Percentiles rank a stretch among this genome's conserved stretches.
phyloP scores from a whole-genome alignment of 1,284 basidiomycete species.

The Pseudozyma hubeiensis region DNA sequence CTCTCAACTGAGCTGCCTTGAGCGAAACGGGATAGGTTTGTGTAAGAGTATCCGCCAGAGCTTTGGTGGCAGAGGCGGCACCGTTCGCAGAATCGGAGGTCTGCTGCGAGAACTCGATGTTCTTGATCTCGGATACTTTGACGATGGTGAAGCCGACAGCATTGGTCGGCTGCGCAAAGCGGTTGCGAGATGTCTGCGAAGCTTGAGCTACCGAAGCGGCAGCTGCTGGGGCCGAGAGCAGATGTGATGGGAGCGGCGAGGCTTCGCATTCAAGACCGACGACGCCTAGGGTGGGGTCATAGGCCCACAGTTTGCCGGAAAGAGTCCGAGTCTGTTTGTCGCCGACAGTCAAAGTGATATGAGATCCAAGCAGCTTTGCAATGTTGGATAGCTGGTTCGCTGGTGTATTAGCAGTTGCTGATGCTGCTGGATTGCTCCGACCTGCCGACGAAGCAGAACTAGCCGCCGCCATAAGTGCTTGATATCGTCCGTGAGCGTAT shows the following conservation, averaged over 20 bases:
- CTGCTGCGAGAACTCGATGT: constrained; percentile 41
- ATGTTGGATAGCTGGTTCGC: constrained; percentile 36
- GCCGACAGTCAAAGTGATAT: constrained; percentile 42
- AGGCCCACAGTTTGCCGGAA: constrained; percentile 63
- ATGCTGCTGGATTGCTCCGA: constrained; percentile 4
- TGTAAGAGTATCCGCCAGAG: constrained; percentile 26
- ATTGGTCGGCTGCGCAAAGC: constrained; percentile 24
- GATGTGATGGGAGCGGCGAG: constrained; percentile 24
- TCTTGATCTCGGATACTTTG: constrained; percentile 56
- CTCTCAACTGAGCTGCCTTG: constrained; percentile 48
- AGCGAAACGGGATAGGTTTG: constrained; percentile 41
- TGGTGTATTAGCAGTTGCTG: constrained; percentile 10
- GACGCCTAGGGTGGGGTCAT: constrained; percentile 55
- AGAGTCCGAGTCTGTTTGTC: constrained; percentile 34
- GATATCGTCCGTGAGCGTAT: not conserved
- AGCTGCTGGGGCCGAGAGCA: constrained; percentile 44
- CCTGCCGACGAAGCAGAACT: constrained; percentile 21
- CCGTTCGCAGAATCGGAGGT: constrained; percentile 12
- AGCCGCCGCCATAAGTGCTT: constrained; percentile 14
- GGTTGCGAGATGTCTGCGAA: constrained; percentile 40
- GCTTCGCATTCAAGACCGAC: constrained; percentile 59
- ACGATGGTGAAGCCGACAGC: constrained; percentile 61
- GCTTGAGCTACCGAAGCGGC: constrained; percentile 46
- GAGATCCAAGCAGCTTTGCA: constrained; percentile 38
- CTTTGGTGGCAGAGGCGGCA: constrained; percentile 8